Evolutionary conservation across 2,329 filamentous ascomycete species (phyloP), one percentile per base, ranked within the genome.

Genomic region (Phaeosphaeriaceae sp.): DNA sequence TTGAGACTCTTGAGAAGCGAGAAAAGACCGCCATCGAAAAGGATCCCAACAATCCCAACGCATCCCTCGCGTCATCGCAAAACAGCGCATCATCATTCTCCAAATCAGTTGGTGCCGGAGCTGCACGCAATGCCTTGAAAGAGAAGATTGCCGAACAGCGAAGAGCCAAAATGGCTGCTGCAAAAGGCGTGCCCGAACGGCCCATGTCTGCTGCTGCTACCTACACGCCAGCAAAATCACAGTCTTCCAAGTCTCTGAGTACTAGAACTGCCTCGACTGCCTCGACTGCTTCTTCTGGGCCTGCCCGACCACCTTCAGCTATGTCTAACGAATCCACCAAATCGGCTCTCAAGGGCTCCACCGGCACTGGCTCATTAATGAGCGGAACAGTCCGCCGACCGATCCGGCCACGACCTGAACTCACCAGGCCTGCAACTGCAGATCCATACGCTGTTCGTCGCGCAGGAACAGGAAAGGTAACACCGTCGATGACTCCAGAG

Each of bases 21-120:
- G 91, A 93, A 2, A 91, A 92, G 74, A 89, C 88, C 55, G 83
- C 94, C 30, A 82, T 99, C 19, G 90, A 94, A 66, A 96, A 93
- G 69, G 92, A 97, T 67, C 84, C 91, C 1, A 86, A 89, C 71
- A 98, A 98, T 69, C 92, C 92, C 9, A 91, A 92, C 73, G 76
- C 80, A 17, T 75, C 77, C 10, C 61, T 86, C 85, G 7, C 84
- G 24, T 69, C 77, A 10, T 80, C 78, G 3, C 87, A 63, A 84
- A 85, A 71, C 83, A 86, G 79, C 55, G 58, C 65, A 21, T 52
- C 73, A 1, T 69, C 71, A 1, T 77, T 78, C 56, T 78, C 76
- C 5, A 84, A 85, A 32, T 78, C 79, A 30, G 79, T 82, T 15
- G 85, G 87, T 3, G 63, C 78, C 21, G 79, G 72, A 43, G 89